Conservation (phyloP, 257 asterid species). For the Pogostemon cablin region DNA sequence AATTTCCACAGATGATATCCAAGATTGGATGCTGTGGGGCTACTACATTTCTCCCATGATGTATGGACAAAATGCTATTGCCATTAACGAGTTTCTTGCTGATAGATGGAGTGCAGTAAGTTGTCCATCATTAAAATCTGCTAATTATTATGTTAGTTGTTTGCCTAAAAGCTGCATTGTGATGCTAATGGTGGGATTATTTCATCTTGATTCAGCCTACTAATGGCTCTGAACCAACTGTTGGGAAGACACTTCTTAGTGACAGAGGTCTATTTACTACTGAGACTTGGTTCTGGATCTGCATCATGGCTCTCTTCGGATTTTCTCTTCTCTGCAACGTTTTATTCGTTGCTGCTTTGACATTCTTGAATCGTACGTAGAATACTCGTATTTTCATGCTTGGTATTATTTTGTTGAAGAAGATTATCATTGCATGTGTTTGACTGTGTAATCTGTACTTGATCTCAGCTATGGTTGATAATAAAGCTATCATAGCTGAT, state of each 20-base stretch:
- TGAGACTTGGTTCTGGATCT: constrained; percentile 74
- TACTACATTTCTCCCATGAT: constrained; percentile 89
- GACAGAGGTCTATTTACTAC: constrained; percentile 69
- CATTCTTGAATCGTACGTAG: constrained; percentile 73
- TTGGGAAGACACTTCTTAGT: constrained; percentile 75
- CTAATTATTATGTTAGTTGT: background rate
- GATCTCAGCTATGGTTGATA: constrained; percentile 71
- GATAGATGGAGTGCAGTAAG: constrained; percentile 87
- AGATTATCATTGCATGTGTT: constrained; percentile 14
- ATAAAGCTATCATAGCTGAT: constrained; percentile 51
- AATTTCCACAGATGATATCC: constrained; percentile 57
- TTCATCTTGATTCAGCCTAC: constrained; percentile 47
- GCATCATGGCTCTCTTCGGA: constrained; percentile 65
- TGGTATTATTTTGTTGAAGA: background rate
- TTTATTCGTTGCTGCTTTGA: constrained; percentile 66
- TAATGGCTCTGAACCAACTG: constrained; percentile 60
- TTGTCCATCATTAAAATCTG: constrained; percentile 2
- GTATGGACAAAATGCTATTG: constrained; percentile 91
- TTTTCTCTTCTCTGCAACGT: constrained; percentile 76
- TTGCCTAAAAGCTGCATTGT: constrained; percentile 1
- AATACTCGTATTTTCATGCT: background rate
- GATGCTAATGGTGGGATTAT: background rate
- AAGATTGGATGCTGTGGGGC: constrained; percentile 92
- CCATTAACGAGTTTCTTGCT: constrained; percentile 78
- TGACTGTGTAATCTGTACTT: constrained; percentile 21